Evolutionary conservation across 2,329 filamentous ascomycete species (phyloP).

Genomic region (Fusarium illudens): DNA sequence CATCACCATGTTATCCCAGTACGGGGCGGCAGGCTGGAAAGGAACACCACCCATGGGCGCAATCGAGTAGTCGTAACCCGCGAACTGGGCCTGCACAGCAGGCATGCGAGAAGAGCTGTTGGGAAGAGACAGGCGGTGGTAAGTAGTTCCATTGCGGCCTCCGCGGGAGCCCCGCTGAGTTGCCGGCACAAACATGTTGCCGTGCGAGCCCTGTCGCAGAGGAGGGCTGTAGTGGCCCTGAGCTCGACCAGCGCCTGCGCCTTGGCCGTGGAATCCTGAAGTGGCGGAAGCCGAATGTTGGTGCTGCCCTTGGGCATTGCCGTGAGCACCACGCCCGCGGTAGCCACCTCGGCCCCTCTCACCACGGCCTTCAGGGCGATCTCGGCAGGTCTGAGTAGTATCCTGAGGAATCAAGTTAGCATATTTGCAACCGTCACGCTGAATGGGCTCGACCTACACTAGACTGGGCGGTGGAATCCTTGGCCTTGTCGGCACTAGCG

Average conservation of each 20-base stretch:
- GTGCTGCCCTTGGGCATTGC: constrained; percentile 48
- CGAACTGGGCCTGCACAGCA: constrained; percentile 48
- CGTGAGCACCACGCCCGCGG: constrained; percentile 56
- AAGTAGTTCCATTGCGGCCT: constrained; percentile 47
- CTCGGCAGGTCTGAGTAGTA: constrained; percentile 39
- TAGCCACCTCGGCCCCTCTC: constrained; percentile 56
- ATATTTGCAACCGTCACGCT: background rate
- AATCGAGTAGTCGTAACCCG: constrained; percentile 52
- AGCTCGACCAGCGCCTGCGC: constrained; percentile 45
- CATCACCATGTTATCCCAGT: constrained; percentile 62
- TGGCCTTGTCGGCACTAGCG: constrained; percentile 51
- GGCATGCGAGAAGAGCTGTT: constrained; percentile 49
- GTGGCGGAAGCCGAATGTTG: constrained; percentile 41
- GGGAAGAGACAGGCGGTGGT: constrained; percentile 52
- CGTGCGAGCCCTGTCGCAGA: constrained; percentile 52
- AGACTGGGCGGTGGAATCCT: constrained; percentile 48
- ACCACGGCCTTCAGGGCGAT: constrained; percentile 51
- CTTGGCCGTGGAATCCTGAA: constrained; percentile 47
- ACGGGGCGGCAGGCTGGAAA: constrained; percentile 50
- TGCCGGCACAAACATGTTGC: constrained; percentile 46
- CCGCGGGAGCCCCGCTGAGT: constrained; percentile 49
- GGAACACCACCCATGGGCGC: constrained; percentile 50
- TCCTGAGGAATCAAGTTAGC: constrained; percentile 36
- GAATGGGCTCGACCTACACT: constrained; percentile 49
- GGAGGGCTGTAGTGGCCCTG: constrained; percentile 56